Percentiles rank a stretch among this genome's conserved stretches.
These are phyloP conservation scores for Tarenaya hassleriana DNA, from an alignment of 345 rosid genomes.

Conservation along the genomic window DNA sequence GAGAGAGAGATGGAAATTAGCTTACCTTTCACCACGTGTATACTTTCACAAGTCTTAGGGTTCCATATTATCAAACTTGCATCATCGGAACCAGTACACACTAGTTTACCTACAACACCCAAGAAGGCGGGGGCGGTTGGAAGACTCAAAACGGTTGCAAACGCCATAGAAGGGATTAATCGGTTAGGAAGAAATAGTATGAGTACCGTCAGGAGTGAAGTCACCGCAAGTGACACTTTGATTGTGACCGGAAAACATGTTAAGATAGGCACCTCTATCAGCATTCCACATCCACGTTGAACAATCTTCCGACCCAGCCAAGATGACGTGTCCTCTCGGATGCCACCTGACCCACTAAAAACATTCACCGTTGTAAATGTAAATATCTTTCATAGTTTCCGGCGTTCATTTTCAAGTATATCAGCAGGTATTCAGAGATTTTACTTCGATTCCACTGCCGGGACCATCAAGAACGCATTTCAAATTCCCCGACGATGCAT, in stretches of 20 bases:
- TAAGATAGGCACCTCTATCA: conserved; percentile 58
- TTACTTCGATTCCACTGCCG: conserved; percentile 70
- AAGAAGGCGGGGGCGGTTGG: neutral
- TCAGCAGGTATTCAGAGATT: neutral
- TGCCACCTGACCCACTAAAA: conserved; percentile 99
- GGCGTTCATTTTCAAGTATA: too few relatives aligned
- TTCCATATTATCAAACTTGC: conserved; percentile 86
- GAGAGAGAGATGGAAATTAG: neutral
- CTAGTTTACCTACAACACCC: conserved; percentile 56
- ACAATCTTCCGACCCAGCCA: conserved; percentile 82
- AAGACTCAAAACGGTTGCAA: neutral
- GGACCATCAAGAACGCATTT: conserved; percentile 64
- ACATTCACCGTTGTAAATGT: conserved; percentile 18
- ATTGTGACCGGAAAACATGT: conserved; percentile 76
- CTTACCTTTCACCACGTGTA: conserved; percentile 68
- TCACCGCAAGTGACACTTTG: conserved; percentile 76
- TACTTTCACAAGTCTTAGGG: conserved; percentile 68
- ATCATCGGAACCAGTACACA: conserved; percentile 92
- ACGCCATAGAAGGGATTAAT: neutral
- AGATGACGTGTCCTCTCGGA: conserved; percentile 80
- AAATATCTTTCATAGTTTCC: conserved; percentile 4
- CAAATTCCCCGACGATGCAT: conserved; percentile 49
- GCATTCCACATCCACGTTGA: conserved; percentile 98
- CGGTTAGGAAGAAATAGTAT: conserved; percentile 5
- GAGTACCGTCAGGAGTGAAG: conserved; percentile 87